These are phyloP conservation scores for Massariosphaeria phaeospora DNA, from an alignment of 495 filamentous ascomycete genomes.

Conservation along the genomic window DNA sequence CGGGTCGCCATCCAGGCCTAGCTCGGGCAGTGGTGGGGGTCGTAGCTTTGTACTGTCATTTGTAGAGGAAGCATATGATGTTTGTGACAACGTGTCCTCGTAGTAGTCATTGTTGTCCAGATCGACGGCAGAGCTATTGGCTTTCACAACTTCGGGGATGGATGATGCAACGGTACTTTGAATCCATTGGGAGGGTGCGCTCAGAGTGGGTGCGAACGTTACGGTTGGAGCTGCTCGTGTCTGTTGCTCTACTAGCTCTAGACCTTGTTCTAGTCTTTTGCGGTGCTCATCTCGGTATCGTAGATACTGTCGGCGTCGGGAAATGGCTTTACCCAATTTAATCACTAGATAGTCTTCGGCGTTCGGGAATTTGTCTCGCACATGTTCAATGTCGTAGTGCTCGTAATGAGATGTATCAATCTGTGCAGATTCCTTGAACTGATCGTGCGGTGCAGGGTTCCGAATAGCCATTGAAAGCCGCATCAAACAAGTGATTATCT, in stretches of 20 bases:
- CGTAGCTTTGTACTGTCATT: constrained; percentile 6
- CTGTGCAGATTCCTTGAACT: constrained; percentile 7
- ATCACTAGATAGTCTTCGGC: constrained; percentile 7
- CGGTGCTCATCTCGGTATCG: constrained; percentile 11
- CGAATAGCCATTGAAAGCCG: constrained; percentile 18
- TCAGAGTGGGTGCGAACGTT: background rate
- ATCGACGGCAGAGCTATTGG: background rate
- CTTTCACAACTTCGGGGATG: constrained; percentile 10
- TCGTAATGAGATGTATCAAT: constrained; percentile 13
- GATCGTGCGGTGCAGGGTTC: constrained; percentile 19
- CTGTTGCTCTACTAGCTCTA: background rate
- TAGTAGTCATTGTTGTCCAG: constrained; percentile 13
- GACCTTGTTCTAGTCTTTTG: constrained; percentile 4
- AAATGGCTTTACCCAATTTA: constrained; percentile 16
- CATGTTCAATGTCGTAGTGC: constrained; percentile 11
- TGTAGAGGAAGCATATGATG: constrained; percentile 7
- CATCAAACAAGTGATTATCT: constrained; percentile 23
- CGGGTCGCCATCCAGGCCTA: constrained; percentile 15
- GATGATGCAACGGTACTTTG: constrained; percentile 20
- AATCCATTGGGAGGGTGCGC: background rate
- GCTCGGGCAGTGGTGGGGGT: constrained; percentile 13
- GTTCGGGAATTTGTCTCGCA: constrained; percentile 10
- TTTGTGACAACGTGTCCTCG: constrained; percentile 12
- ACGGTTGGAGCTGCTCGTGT: background rate
- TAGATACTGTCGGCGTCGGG: constrained; percentile 17